These are phyloP conservation scores for Arabidopsis lyrata DNA, from an alignment of 441 rosid species.

Conservation along the genomic window DNA sequence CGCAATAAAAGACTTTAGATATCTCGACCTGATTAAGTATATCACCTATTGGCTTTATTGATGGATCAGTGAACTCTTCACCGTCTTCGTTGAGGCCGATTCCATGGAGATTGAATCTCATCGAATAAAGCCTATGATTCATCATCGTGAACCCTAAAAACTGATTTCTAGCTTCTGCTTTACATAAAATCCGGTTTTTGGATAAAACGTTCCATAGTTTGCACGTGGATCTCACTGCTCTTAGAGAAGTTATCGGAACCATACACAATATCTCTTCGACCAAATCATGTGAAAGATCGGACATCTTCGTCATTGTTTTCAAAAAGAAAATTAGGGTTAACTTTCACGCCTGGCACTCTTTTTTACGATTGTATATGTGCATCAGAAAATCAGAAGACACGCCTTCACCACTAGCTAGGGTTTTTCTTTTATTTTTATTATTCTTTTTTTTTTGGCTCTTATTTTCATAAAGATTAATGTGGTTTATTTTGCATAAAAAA, in stretches of 20 bases:
- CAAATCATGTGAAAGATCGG: not conserved
- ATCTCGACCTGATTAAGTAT: not conserved
- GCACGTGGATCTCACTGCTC: not conserved
- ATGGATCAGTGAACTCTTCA: not conserved
- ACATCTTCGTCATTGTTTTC: not conserved
- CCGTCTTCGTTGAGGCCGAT: not conserved
- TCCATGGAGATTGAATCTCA: not conserved
- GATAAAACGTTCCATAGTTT: not conserved
- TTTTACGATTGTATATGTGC: not conserved
- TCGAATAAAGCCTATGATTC: not conserved
- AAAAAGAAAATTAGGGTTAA: not conserved
- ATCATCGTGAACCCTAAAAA: not conserved
- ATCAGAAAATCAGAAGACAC: too few species aligned
- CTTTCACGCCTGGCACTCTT: not conserved
- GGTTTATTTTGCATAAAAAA: too few species aligned
- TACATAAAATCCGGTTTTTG: not conserved
- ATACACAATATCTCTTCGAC: not conserved
- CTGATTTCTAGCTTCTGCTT: not conserved
- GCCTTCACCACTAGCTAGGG: too few species aligned
- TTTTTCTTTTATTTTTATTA: too few species aligned
- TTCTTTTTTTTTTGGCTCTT: too few species aligned
- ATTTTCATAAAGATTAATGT: too few species aligned
- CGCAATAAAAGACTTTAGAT: not conserved
- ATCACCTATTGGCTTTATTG: too few species aligned
- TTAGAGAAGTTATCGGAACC: not conserved